A percentile compares a stretch with the other conserved stretches of the same genome.
These are phyloP conservation scores for Diplosphaera chodatii DNA, from an alignment of 139 green algal genomes.

Conservation along the genomic window DNA sequence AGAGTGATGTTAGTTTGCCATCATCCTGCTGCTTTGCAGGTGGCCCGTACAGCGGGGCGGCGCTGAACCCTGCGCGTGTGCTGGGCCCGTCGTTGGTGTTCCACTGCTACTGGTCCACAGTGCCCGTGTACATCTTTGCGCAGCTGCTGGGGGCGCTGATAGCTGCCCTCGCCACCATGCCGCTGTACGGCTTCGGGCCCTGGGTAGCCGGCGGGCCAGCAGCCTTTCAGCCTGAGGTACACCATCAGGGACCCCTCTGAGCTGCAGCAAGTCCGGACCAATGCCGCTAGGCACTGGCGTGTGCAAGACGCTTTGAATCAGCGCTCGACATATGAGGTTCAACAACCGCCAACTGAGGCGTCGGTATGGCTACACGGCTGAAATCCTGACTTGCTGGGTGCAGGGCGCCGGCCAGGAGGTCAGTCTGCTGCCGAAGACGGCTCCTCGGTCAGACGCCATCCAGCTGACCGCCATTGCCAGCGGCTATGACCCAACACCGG, in stretches of 20 bases:
- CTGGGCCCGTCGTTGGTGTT: slow-evolving; percentile 63
- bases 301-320: too few relatives aligned
- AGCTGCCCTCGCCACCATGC: slow-evolving; percentile 52
- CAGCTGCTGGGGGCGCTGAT: slow-evolving; percentile 55
- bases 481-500: neutral
- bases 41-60: slow-evolving; percentile 63
- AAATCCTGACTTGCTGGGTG: neutral
- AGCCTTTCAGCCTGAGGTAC: neutral
- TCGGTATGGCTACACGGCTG: too few relatives aligned
- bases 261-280: too few relatives aligned
- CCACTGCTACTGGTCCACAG: slow-evolving; percentile 54
- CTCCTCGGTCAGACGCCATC: neutral
- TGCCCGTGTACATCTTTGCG: slow-evolving; percentile 61
- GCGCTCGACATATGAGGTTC: too few relatives aligned
- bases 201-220: slow-evolving; percentile 2
- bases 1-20: too few relatives aligned
- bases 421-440: neutral
- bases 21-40: slow-evolving; percentile 24
- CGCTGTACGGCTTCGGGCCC: slow-evolving; percentile 55
- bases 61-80: slow-evolving; percentile 69
- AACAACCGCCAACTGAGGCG: too few relatives aligned
- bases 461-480: neutral
- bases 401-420: neutral
- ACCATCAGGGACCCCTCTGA: too few relatives aligned
- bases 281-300: too few relatives aligned